Evolutionary conservation across 768 basidiomycete species (phyloP), one percentile per base, ranked within the genome.

Genomic region (Grammothele lineata): DNA sequence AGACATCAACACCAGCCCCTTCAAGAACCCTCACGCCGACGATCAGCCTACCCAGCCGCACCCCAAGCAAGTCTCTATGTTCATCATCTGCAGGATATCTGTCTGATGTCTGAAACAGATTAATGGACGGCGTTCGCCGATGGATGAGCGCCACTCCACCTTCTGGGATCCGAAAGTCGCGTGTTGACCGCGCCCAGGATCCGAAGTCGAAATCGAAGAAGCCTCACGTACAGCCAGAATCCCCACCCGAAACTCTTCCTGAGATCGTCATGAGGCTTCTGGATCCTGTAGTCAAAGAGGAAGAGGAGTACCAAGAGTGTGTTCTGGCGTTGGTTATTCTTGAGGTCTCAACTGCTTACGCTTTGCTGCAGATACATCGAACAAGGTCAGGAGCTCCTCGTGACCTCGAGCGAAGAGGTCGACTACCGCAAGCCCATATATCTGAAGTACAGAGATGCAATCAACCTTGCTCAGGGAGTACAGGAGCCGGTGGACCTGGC

Each of bases 101-200:
- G n/a, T n/a, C 45, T 40, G n/a, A 37, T 21, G 26, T 11, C 2
- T 10, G 17, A 18, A 21, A 41, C 50, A 90, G 87, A 45, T 71
- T 89, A 43, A 86, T 91, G 49, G 83, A 85, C 51, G 88, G 87
- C 22, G 83, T 91, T 9, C 75, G 85, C 23, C 76, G 81, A 15
- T 90, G 86, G 87, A 89, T 91, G 43, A 73, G 80, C 9, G 72
- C 83, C 1, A 73, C 75, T 36, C 69, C 74, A 1, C 57, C 71
- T 2, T 53, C 74, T 2, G 70, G 59, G 22, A 61, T 70, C 46
- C 76, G 72, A 52, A 71, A 66, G 52, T 60, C 66, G 4, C 65
- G 66, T n/a, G 57, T 67, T 9, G 72, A 72, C 50, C 47, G 53
- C 59, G 12, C 69, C 65, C 55, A 66, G 66, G 47, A 56, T 57